phyloP scores from a whole-genome alignment of 1,139 yeast species.

The Sugiyamaella pinicola region DNA sequence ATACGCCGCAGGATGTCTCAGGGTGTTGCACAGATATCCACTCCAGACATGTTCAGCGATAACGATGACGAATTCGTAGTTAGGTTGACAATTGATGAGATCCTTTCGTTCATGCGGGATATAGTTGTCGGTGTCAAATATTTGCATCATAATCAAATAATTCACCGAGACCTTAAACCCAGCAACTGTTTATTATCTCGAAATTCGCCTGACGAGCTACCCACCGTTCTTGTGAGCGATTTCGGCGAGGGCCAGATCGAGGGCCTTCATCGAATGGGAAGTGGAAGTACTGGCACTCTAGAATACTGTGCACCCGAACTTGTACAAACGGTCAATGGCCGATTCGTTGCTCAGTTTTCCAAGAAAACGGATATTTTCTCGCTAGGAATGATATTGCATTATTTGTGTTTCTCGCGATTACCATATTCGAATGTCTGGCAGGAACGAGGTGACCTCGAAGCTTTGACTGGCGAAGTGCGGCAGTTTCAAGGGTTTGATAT shows the following conservation, averaged over 20 bases:
- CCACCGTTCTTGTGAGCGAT: slow-evolving; percentile 77
- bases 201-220: slow-evolving; percentile 47
- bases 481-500: slow-evolving; percentile 41
- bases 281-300: slow-evolving; percentile 83
- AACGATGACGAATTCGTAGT: slow-evolving; percentile 27
- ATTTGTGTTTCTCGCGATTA: slow-evolving; percentile 65
- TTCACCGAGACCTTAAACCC: slow-evolving; percentile 87
- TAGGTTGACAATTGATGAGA: slow-evolving; percentile 49
- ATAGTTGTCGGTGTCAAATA: slow-evolving; percentile 69
- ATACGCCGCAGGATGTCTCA: slow-evolving; percentile 24
- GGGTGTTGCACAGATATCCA: background rate
- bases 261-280: slow-evolving; percentile 56
- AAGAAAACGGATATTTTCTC: slow-evolving; percentile 79
- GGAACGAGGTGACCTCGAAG: slow-evolving; percentile 38
- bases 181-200: slow-evolving; percentile 72
- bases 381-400: slow-evolving; percentile 77
- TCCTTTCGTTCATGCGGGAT: slow-evolving; percentile 68
- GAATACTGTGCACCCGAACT: slow-evolving; percentile 89
- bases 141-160: slow-evolving; percentile 70
- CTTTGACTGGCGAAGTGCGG: slow-evolving; percentile 48
- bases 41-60: background rate
- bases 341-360: slow-evolving; percentile 54
- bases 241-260: slow-evolving; percentile 87
- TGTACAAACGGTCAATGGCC: slow-evolving; percentile 44
- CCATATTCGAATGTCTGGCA: slow-evolving; percentile 56